Percentiles rank a stretch among this genome's conserved stretches.
Evolutionary conservation across 139 green algal genomes (phyloP).

Genomic region (Chlorella sp.): DNA sequence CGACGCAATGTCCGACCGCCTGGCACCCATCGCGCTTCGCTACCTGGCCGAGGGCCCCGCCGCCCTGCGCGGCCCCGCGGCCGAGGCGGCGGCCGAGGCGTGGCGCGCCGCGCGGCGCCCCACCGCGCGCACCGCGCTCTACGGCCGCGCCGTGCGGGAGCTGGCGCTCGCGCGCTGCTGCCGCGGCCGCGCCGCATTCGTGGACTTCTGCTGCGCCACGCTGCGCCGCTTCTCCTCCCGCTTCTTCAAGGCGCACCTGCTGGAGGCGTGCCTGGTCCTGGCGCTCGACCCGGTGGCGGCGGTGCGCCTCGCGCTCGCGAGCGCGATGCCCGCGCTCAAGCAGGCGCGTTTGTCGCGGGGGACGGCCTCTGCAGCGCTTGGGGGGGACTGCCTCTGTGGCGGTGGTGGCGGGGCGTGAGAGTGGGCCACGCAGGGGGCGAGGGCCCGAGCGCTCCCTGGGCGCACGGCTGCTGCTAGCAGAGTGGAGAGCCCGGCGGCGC

Average conservation of each 20-base stretch:
- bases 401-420: too few species aligned
- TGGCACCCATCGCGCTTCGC: conserved; percentile 46
- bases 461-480: too few species aligned
- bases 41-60: conserved; percentile 47
- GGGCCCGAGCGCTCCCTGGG: too few species aligned
- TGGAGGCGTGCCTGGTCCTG: conserved; percentile 56
- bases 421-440: too few species aligned
- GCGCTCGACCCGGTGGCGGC: conserved; percentile 69
- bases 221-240: conserved; percentile 47
- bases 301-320: conserved; percentile 54
- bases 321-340: conserved; percentile 63
- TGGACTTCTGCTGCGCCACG: conserved; percentile 48
- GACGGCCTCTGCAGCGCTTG: too few species aligned
- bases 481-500: too few species aligned
- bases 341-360: too few species aligned
- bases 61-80: conserved; percentile 50
- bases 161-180: conserved; percentile 51
- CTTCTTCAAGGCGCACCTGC: conserved; percentile 59
- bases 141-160: conserved; percentile 59
- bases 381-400: too few species aligned
- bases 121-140: conserved; percentile 56
- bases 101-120: conserved; percentile 49
- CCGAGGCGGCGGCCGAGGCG: conserved; percentile 45
- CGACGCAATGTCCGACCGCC: conserved; percentile 45
- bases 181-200: conserved; percentile 50